Base-by-base conservation (phyloP, 83 land plant genomes). In the Diphasiastrum complanatum region DNA sequence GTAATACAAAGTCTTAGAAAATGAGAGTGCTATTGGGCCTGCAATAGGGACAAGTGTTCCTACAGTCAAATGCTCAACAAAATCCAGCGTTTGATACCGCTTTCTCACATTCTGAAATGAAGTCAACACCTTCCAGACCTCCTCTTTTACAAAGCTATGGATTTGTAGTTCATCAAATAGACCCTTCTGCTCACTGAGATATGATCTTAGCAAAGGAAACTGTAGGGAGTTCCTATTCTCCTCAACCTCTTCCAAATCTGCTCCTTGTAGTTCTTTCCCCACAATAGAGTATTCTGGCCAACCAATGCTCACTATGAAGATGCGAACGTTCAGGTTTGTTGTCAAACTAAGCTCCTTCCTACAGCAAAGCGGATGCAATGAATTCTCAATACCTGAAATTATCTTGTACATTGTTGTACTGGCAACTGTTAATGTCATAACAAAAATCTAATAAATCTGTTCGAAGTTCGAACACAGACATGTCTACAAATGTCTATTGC, bases 71-170 rank as follows among this genome's bases (percentile, higher is more conserved):
- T 51, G 55, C 55, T 51, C 32, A 27, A 33, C 26, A 25, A 51
- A 51, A 14, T 51, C 55, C 28, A 51, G 30, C 12, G 27, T 12
- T 14, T 51, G 55, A 14, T 51, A 33, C 4, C 55, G 55, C 55
- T 51, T 51, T 25, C 30, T 51, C 4, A 51, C 55, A 25, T 19
- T 51, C 27, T 18, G 25, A 25, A 51, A 51, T 5, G 28, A 33
- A 14, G 26, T 33, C 55, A 51, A 23, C 3, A 33, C 55, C 3
- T 51, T 51, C 28, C 3, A 51, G 4, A 51, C 55, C 14, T 51
- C 55, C 30, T 51, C 55, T 33, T 51, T 51, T 3, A 51, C 55
- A 51, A 51, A 51, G 27, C 28, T 25, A 51, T 51, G 55, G 24
- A 51, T 51, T 51, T 51, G 55, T 5, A 51, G 2, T 33, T 51